These are phyloP conservation scores for Phytophthora rubi DNA, from an alignment of 352 stramenopile genomes.

Conservation along the genomic window DNA sequence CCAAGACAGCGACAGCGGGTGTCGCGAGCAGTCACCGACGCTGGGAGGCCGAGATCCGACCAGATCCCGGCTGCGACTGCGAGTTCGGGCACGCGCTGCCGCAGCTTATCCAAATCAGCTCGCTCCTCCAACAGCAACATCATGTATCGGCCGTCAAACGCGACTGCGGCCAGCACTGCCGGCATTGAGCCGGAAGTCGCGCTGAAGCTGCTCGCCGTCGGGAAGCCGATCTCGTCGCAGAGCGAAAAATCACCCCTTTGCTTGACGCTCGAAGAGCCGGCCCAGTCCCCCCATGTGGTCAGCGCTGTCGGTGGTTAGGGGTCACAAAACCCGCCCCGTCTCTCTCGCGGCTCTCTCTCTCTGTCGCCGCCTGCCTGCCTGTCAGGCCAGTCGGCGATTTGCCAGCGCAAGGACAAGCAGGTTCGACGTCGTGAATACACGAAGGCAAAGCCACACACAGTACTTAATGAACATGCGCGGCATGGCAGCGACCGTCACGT, in stretches of 20 bases:
- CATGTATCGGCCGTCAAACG: background rate
- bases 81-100: background rate
- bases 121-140: background rate
- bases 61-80: constrained; percentile 26
- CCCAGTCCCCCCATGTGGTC: constrained; percentile 27
- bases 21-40: constrained; percentile 2
- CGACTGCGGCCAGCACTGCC: background rate
- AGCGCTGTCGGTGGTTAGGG: constrained; percentile 24
- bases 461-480: constrained; percentile 58
- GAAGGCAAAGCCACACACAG: background rate
- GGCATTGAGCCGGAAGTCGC: constrained; percentile 11
- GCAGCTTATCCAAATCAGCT: background rate
- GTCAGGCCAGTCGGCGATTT: constrained; percentile 37
- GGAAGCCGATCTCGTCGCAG: constrained; percentile 29
- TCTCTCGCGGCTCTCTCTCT: constrained; percentile 30
- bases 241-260: constrained; percentile 21
- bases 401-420: constrained; percentile 14
- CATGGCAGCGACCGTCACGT: constrained; percentile 73
- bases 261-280: constrained; percentile 22
- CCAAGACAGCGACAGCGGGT: background rate
- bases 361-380: background rate
- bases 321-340: constrained; percentile 5
- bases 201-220: constrained; percentile 18
- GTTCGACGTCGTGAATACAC: background rate
- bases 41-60: constrained; percentile 20